Evolutionary conservation across 2,329 filamentous ascomycete species (phyloP), one percentile per base, ranked within the genome.

Genomic region (Apiospora rasikravindrae): DNA sequence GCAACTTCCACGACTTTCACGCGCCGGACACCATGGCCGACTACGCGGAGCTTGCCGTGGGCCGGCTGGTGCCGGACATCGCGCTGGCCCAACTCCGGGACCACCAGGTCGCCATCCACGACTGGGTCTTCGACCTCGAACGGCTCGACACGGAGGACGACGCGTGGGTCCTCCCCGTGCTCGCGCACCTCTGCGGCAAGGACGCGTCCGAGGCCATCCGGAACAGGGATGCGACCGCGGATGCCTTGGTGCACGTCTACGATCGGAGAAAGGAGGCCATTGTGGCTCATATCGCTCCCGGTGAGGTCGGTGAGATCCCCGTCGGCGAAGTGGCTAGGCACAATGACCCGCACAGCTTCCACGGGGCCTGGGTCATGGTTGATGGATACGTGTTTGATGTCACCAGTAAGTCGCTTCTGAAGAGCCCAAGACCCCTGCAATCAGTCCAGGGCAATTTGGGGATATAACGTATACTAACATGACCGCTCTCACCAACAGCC

Each of bases 101-200:
- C 4, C 53, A 71, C n/a, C 69, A 77, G 10, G 64, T 77, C 7
- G 70, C 69, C 10, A 66, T 77, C 29, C 72, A 76, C 44, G 69
- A 70, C n/a, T 76, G 73, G 74, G 72, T 77, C 44, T 77, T 73
- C 49, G 72, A 76, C 29, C 74, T 76, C 67, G 70, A 70, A 66
- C 70, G 49, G 4, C 71, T 76, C 19, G 42, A 67, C 3, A 19
- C 26, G 42, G 45, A 53, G 4, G 72, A 72, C 1, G 33, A 73
- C 4, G 44, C 69, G 7, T 24, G 29, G 29, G 37, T 73, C 5
- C 70, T 72, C 57, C 37, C 40, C 22, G 11, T 26, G 5, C 45
- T 75, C n/a, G 37, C 10, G 7, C 16, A 37, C n/a, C 73, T 71
- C 33, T 70, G 37, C 53, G 69, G 70, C 7, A 47, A 29, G 11